Conservation (phyloP, 345 rosid species). For the Triadica sebifera region DNA sequence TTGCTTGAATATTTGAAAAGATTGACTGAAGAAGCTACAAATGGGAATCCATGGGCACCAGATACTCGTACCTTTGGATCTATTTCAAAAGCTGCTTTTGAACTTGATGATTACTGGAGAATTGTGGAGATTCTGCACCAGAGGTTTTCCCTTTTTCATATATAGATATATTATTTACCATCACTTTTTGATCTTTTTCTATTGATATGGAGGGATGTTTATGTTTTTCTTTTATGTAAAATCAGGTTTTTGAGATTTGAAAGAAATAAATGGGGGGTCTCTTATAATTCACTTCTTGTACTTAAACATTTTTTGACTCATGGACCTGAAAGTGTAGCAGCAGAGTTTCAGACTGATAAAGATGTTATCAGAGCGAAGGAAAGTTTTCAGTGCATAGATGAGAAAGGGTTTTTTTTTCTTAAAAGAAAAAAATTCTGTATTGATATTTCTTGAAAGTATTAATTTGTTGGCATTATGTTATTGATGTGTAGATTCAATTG, state of each 20-base stretch:
- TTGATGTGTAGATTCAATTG: conserved; percentile 66
- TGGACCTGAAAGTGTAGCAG: conserved; percentile 85
- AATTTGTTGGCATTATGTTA: background rate
- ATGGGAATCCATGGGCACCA: conserved; percentile 59
- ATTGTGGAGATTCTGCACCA: conserved; percentile 71
- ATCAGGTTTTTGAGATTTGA: conserved; percentile 68
- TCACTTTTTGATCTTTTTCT: background rate
- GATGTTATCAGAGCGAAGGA: conserved; percentile 50
- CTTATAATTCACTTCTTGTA: conserved; percentile 68
- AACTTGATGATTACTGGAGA: conserved; percentile 75
- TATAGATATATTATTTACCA: background rate
- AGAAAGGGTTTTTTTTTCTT: conserved; percentile 54
- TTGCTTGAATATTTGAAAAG: conserved; percentile 31
- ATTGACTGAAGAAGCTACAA: conserved; percentile 82
- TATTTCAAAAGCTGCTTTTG: conserved; percentile 91
- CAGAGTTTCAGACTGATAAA: conserved; percentile 66
- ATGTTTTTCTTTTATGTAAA: background rate
- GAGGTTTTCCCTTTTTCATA: conserved; percentile 39
- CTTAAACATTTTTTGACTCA: conserved; percentile 85
- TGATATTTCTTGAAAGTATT: background rate
- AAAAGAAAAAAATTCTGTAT: background rate
- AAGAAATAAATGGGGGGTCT: conserved; percentile 70
- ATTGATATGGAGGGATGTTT: background rate
- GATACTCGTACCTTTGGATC: conserved; percentile 59
- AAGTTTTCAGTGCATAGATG: conserved; percentile 67